A percentile compares a stretch with the other conserved stretches of the same genome.
These are phyloP conservation scores for Alternaria novae-zelandiae DNA, from an alignment of 2,329 filamentous ascomycete genomes.

Conservation along the genomic window DNA sequence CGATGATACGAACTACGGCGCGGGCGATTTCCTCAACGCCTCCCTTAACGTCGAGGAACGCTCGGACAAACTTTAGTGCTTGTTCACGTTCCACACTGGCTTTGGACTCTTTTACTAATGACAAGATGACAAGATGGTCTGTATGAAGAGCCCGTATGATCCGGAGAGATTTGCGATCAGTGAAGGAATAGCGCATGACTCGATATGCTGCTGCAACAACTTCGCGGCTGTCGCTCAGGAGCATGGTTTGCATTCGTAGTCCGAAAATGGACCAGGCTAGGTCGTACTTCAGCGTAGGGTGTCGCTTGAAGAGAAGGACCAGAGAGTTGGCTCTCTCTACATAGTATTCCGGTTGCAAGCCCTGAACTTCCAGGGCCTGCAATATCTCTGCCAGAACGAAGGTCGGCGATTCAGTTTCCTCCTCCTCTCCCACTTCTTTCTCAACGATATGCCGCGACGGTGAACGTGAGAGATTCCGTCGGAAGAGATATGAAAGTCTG, in stretches of 20 bases:
- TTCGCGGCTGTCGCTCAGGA: constrained; percentile 93
- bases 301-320: constrained; percentile 93
- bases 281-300: constrained; percentile 95
- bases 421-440: constrained; percentile 69
- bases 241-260: constrained; percentile 90
- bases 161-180: constrained; percentile 85
- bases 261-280: constrained; percentile 96
- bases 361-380: constrained; percentile 85
- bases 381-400: constrained; percentile 89
- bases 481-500: constrained; percentile 64
- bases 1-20: constrained; percentile 85
- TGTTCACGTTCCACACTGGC: constrained; percentile 97
- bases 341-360: constrained; percentile 92
- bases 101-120: constrained; percentile 93
- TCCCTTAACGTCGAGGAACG: constrained; percentile 94
- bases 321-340: constrained; percentile 89
- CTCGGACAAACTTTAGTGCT: constrained; percentile 92
- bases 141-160: constrained; percentile 88
- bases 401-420: constrained; percentile 82
- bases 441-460: constrained; percentile 54
- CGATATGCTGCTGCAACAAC: constrained; percentile 94
- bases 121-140: constrained; percentile 89
- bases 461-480: constrained; percentile 61
- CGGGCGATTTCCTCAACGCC: constrained; percentile 87
- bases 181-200: constrained; percentile 92